Percentiles rank a stretch among this genome's conserved stretches.
Evolutionary conservation across 2,329 filamentous ascomycete genomes (phyloP).

Genomic region (Didymella arachidicola): DNA sequence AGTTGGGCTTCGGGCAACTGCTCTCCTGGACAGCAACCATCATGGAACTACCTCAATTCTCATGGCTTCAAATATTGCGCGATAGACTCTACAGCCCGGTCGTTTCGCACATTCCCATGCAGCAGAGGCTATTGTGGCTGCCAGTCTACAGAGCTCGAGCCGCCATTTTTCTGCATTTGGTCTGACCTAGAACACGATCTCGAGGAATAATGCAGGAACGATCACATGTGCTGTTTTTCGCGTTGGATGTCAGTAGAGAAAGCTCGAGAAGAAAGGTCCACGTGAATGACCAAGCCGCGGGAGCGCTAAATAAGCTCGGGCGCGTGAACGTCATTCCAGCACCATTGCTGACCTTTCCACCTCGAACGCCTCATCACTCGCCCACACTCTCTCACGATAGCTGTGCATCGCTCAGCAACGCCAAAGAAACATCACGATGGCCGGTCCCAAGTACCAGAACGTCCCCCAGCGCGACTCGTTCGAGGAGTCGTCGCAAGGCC

Average conservation of each 20-base stretch:
- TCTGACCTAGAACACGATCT: no score
- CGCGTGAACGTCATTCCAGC: conserved; percentile 13
- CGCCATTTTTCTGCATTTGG: no score
- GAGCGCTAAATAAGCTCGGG: conserved; percentile 11
- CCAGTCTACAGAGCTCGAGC: no score
- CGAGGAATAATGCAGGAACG: no score
- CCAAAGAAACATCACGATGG: conserved; percentile 60
- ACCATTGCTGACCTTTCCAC: conserved; percentile 1
- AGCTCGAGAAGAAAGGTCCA: conserved; percentile 12
- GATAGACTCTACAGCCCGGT: no score
- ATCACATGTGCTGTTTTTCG: no score
- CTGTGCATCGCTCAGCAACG: conserved; percentile 13
- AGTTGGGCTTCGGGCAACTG: no score
- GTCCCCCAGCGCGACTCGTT: conserved; percentile 88
- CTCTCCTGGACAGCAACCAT: no score
- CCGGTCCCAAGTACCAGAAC: conserved; percentile 81
- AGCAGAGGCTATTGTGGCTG: no score
- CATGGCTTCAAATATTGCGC: no score
- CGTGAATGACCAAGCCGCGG: conserved; percentile 13
- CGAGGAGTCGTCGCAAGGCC: conserved; percentile 64
- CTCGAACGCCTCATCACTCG: conserved; percentile 8
- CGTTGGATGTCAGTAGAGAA: conserved; percentile 1
- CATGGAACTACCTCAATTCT: no score
- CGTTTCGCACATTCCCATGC: no score
- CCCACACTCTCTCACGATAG: neutral